A percentile compares a stretch with the other conserved stretches of the same genome.
These are phyloP conservation scores for Inonotus hispidus DNA, from an alignment of 1,284 basidiomycete genomes.

Conservation along the genomic window DNA sequence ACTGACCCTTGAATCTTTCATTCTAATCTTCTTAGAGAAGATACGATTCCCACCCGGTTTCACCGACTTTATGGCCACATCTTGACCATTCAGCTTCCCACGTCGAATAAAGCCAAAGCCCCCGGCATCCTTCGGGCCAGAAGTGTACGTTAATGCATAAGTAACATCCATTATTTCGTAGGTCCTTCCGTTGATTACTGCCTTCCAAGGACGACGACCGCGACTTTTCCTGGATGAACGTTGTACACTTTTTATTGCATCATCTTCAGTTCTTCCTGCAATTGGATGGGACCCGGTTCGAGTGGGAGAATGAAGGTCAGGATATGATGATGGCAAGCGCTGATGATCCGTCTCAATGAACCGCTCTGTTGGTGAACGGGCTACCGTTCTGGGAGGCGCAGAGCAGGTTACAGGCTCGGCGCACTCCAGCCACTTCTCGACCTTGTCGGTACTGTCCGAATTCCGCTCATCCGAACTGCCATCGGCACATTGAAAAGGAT, in stretches of 20 bases:
- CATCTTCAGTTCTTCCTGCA: no score
- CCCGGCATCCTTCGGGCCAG: background rate
- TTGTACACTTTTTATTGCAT: background rate
- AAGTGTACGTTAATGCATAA: background rate
- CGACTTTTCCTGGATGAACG: background rate
- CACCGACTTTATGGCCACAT: background rate
- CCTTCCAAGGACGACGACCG: background rate
- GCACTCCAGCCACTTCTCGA: background rate
- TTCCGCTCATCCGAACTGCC: background rate
- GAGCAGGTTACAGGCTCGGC: background rate
- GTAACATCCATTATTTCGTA: background rate
- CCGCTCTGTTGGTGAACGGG: background rate
- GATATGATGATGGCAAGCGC: background rate
- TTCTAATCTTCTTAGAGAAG: background rate
- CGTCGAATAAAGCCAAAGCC: slow-evolving; percentile 1
- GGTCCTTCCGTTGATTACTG: background rate
- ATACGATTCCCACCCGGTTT: background rate
- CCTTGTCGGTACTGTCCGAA: background rate
- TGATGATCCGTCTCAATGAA: background rate
- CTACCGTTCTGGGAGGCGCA: background rate
- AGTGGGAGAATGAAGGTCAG: background rate
- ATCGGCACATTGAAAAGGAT: background rate
- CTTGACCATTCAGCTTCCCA: background rate
- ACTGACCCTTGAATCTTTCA: background rate
- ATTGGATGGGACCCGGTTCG: background rate